A percentile compares a stretch with the other conserved stretches of the same genome.
Conservation (phyloP, 2,329 filamentous ascomycete genomes). For the Coniella vitis region DNA sequence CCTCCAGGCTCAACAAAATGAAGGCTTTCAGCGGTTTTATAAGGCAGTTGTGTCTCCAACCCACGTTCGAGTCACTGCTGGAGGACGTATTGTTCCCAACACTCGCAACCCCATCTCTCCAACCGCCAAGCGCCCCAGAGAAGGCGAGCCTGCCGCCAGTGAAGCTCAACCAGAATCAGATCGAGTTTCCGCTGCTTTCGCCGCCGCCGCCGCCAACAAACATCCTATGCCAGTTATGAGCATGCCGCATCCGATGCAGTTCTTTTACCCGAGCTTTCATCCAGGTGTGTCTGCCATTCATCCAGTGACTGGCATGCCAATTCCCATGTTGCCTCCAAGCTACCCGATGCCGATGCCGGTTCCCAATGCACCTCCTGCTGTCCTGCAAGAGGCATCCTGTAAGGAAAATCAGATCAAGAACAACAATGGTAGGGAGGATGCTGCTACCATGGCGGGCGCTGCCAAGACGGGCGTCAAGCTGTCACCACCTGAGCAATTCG, state of each 20-base stretch:
- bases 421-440: slow-evolving; percentile 7
- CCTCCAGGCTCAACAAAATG: slow-evolving; percentile 47
- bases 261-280: slow-evolving; percentile 22
- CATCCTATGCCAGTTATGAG: slow-evolving; percentile 21
- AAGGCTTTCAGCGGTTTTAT: slow-evolving; percentile 63
- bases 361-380: slow-evolving; percentile 5
- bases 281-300: slow-evolving; percentile 25
- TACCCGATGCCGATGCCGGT: slow-evolving; percentile 18
- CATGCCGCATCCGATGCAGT: slow-evolving; percentile 20
- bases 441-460: slow-evolving; percentile 9
- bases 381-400: slow-evolving; percentile 8
- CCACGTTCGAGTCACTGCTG: slow-evolving; percentile 60
- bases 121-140: slow-evolving; percentile 42
- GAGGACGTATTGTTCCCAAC: slow-evolving; percentile 61
- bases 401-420: slow-evolving; percentile 23
- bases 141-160: slow-evolving; percentile 24
- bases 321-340: slow-evolving; percentile 30
- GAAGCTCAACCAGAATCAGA: slow-evolving; percentile 10
- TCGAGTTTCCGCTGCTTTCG: neutral
- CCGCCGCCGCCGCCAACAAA: slow-evolving; percentile 4
- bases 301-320: slow-evolving; percentile 32
- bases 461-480: slow-evolving; percentile 29
- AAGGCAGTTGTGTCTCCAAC: slow-evolving; percentile 62
- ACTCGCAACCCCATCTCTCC: slow-evolving; percentile 46
- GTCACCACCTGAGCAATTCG: slow-evolving; percentile 38